Evolutionary conservation across 495 filamentous ascomycete genomes (phyloP).

Genomic region (Schizothecium vesticola): DNA sequence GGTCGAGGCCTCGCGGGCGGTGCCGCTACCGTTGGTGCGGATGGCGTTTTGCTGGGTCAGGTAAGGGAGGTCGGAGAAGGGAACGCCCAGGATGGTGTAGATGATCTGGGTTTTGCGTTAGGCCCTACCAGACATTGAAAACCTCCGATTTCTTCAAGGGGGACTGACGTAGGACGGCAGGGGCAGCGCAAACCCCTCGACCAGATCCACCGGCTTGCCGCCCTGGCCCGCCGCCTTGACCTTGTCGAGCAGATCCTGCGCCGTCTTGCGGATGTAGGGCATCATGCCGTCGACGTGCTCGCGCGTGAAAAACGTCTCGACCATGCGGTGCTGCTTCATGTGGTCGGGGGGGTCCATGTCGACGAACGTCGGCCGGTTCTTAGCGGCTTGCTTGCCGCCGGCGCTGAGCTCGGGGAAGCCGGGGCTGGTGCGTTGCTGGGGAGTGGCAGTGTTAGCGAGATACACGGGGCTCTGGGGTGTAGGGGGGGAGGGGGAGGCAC

Average conservation of each 20-base stretch:
- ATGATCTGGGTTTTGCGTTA: conserved; percentile 34
- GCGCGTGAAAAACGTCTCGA: conserved; percentile 34
- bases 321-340: conserved; percentile 40
- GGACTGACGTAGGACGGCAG: conserved; percentile 37
- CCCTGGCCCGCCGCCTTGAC: conserved; percentile 29
- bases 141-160: neutral
- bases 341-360: conserved; percentile 46
- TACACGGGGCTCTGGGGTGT: too few relatives aligned
- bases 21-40: conserved; percentile 40
- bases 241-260: conserved; percentile 32
- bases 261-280: conserved; percentile 42
- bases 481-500: conserved; percentile 3
- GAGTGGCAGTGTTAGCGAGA: neutral
- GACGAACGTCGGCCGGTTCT: conserved; percentile 44
- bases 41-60: conserved; percentile 39
- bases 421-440: conserved; percentile 32
- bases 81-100: conserved; percentile 43
- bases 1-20: conserved; percentile 35
- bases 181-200: conserved; percentile 40
- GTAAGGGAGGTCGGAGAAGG: conserved; percentile 41
- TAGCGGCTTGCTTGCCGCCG: conserved; percentile 37
- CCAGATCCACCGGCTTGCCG: conserved; percentile 34
- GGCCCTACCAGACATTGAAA: too few relatives aligned
- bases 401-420: conserved; percentile 42
- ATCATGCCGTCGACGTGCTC: conserved; percentile 33